Evolutionary conservation across 2,329 filamentous ascomycete species (phyloP), one percentile per base, ranked within the genome.

Genomic region (Colletotrichum sp.): DNA sequence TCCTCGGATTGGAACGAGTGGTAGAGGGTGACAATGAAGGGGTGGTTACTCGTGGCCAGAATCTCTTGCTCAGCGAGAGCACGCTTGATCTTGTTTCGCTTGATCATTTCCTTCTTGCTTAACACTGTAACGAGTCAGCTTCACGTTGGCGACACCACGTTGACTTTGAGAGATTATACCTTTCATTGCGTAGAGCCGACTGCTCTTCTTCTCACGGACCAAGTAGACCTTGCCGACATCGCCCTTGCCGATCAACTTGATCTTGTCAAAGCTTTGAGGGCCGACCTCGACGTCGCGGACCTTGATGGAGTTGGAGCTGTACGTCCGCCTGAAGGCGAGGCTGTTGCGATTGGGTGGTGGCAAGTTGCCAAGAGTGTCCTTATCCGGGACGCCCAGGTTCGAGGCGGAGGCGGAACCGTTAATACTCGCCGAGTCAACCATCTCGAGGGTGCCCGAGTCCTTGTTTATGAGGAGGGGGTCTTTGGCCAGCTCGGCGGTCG

Each of bases 31-130:
- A 99, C 97, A 83, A 99, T 99, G 85, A 99, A 99, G 0, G 97
- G 97, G 82, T 99, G 97, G 81, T 99, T 99, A 89, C 96, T 99
- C 57, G 97, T 99, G 10, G 97, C 97, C 70, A 99, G 89, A 79
- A 99, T 99, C 85, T 99, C 97, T 84, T 99, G 97, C 86, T 99
- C 97, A 48, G 97, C 97, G 80, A 99, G 90, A 16, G 97, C 97
- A 83, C 97, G 93, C 91, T 99, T 99, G 88, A 99, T 99, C 91
- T 99, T 99, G 90, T 99, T 99, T 74, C 97, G 94, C 89, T 99
- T 99, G 86, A 99, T 99, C 97, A 99, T 99, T 86, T 99, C 97
- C 89, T 99, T 98, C 87, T 99, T 99, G 90, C 96, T 99, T 85
- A 99, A 84, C 8, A 99, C 97, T 99, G 82, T 18, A 69, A 67